Evolutionary conservation across 306 rosid species (phyloP), one percentile per base, ranked within the genome.

Genomic region (Ziziphus jujuba): DNA sequence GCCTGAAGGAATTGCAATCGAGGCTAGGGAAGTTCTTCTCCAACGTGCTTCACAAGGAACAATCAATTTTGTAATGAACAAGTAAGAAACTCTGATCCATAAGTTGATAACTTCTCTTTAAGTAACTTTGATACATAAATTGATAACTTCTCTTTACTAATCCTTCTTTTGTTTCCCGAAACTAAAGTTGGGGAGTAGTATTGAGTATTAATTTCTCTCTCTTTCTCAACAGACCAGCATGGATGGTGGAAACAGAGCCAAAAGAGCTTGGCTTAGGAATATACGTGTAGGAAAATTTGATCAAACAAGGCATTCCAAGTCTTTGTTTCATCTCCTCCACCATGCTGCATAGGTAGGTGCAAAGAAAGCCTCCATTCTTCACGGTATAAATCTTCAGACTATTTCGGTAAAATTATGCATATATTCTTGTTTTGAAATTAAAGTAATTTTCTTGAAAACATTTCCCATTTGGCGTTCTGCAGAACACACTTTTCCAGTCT

Each of bases 181-280:
- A 40, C 3, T 40, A 40, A 53, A 7, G 13, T 22, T 15, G 34
- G 16, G 24, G 44, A 55, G 36, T 54, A 3, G 33, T 9, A 25
- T 17, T 40, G 17, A 72, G 9, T 35, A 56, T 60, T 20, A 20
- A 40, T 40, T 64, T 5, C 4, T 56, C 20, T 61, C 56, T 19
- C 59, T 25, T 47, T 49, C 40, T 16, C 40, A 47, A 50, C 85
- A 92, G 98, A 90, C 77, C 96, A 3, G 81, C 95, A 52, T 92
- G 95, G 98, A 89, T 81, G 95, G 78, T 92, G 79, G 98, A 92
- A 79, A 85, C 96, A 56, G 55, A 85, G n/a, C 91, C 95, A 31
- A 92, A 89, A 77, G 96, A 89, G 78, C 65, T 92, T 57, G 96
- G 95, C 44, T 78, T 89, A 79, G 98, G 98, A 74, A 87, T 92